phyloP scores from a whole-genome alignment of 176 grass and related monocot species.

The Melocanna baccifera region DNA sequence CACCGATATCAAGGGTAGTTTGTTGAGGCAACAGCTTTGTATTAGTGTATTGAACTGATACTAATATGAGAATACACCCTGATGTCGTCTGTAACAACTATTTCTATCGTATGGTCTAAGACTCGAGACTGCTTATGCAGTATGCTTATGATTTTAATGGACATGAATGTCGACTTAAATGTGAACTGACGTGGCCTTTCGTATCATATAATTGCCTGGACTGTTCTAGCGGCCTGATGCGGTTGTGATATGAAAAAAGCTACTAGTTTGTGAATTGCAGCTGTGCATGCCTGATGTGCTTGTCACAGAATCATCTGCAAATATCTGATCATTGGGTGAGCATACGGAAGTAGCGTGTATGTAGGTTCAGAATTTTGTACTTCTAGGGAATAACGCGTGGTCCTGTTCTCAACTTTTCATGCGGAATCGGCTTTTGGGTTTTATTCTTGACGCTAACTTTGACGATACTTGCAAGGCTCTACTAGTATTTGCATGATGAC shows the following conservation, averaged over 20 bases:
- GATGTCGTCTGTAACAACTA: constrained; percentile 9
- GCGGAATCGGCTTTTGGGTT: too few species aligned
- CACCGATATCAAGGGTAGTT: not conserved
- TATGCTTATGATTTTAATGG: not conserved
- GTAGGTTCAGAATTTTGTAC: not conserved
- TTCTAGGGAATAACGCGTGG: not conserved
- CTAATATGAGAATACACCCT: not conserved
- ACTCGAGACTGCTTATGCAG: not conserved
- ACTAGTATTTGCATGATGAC: not conserved
- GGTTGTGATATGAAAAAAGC: not conserved
- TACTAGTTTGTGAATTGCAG: not conserved
- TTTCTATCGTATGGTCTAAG: not conserved
- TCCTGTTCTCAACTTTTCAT: not conserved
- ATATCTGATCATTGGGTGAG: not conserved
- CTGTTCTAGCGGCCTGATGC: not conserved
- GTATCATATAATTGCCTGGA: not conserved
- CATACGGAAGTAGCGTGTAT: not conserved
- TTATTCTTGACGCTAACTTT: not conserved
- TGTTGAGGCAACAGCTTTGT: not conserved
- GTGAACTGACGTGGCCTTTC: not conserved
- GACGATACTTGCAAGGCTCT: not conserved
- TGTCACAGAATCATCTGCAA: not conserved
- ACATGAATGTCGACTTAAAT: constrained; percentile 15
- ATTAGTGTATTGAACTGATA: not conserved
- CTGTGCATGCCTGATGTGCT: not conserved